Conservation (phyloP, 2,329 filamentous ascomycete species). For the Fusarium poae region DNA sequence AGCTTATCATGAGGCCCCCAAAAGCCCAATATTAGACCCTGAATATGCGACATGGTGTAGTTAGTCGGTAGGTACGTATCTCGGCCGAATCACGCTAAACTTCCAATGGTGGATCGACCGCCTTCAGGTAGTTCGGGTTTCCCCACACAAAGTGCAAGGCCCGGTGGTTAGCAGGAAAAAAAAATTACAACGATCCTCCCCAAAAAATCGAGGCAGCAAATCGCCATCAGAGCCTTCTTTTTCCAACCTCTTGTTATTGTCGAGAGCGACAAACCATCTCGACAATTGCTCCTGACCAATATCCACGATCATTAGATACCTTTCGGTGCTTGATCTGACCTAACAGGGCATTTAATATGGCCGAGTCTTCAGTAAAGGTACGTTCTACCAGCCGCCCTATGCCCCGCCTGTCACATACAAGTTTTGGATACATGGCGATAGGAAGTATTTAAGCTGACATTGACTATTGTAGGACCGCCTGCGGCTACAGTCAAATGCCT, state of each 20-base stretch:
- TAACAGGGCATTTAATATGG: conserved; percentile 52
- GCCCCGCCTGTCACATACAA: conserved; percentile 46
- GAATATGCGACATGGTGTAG: conserved; percentile 8
- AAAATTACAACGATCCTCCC: conserved; percentile 38
- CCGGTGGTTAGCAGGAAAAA: conserved; percentile 33
- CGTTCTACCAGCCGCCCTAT: conserved; percentile 50
- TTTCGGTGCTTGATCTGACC: not conserved
- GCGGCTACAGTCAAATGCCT: conserved; percentile 76
- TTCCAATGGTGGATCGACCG: conserved; percentile 35
- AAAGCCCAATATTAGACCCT: conserved; percentile 24
- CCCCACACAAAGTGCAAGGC: conserved; percentile 35
- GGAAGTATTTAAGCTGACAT: conserved; percentile 41
- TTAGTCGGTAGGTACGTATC: conserved; percentile 26
- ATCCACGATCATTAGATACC: not conserved
- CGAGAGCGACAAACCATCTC: conserved; percentile 17
- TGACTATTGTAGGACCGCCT: conserved; percentile 63
- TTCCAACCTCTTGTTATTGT: conserved; percentile 37
- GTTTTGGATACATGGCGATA: conserved; percentile 22
- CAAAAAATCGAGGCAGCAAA: conserved; percentile 42
- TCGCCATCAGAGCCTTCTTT: conserved; percentile 42
- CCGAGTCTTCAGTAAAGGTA: conserved; percentile 63
- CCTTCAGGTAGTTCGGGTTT: conserved; percentile 17
- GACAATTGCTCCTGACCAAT: not conserved
- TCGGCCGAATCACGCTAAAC: conserved; percentile 15
- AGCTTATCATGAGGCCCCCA: conserved; percentile 12